Conservation (phyloP, 352 stramenopile species). For the Phytophthora capsici region DNA sequence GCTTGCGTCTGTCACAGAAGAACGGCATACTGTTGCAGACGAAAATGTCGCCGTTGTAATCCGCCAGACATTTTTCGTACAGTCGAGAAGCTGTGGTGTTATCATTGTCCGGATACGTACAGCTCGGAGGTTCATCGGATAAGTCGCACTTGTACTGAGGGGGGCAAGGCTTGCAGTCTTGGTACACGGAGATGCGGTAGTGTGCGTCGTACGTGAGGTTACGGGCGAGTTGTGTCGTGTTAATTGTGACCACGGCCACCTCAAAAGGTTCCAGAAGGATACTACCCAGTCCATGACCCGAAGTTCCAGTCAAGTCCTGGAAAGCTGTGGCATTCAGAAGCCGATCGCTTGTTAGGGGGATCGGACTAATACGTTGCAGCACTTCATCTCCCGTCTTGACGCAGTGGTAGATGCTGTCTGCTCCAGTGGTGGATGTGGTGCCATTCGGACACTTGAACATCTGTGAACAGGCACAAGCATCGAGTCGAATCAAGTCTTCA, state of each 20-base stretch:
- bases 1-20: constrained; percentile 56
- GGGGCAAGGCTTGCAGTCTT: constrained; percentile 95
- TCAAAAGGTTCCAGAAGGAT: constrained; percentile 90
- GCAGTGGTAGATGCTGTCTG: constrained; percentile 88
- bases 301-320: constrained; percentile 73
- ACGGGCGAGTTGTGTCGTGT: constrained; percentile 86
- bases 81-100: constrained; percentile 47
- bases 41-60: constrained; percentile 39
- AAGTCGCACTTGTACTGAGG: constrained; percentile 90
- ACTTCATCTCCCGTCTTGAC: constrained; percentile 91
- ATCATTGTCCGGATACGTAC: constrained; percentile 71
- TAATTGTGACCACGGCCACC: constrained; percentile 93
- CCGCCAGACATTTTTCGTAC: constrained; percentile 56
- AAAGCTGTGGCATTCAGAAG: constrained; percentile 73
- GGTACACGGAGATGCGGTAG: constrained; percentile 95
- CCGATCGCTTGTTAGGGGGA: constrained; percentile 65
- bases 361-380: constrained; percentile 83
- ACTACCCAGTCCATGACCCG: constrained; percentile 53
- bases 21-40: constrained; percentile 73
- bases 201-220: constrained; percentile 98
- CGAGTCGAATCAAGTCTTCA: constrained; percentile 70
- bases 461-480: constrained; percentile 94
- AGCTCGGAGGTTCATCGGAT: constrained; percentile 46
- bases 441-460: constrained; percentile 96
- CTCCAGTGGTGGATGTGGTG: constrained; percentile 75